Evolutionary conservation across 1,139 yeast genomes (phyloP), one percentile per base, ranked within the genome.

Genomic region (Geotrichum klebahnii): DNA sequence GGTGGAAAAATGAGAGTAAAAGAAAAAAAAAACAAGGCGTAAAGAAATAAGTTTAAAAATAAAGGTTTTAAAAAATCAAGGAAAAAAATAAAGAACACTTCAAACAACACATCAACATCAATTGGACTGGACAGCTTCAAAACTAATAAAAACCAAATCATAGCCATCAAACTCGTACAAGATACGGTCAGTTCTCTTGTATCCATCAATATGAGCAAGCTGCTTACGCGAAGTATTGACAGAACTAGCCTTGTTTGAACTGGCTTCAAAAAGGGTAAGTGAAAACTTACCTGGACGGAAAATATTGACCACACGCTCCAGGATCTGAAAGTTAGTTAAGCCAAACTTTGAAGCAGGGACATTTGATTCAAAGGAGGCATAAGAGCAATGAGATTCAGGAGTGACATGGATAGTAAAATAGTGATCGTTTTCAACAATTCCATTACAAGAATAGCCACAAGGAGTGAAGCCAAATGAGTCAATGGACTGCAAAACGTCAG

Each of bases 381-480:
- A 92, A 2, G 96, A 87, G 88, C 95, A 92, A 28, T 92, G 95
- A 17, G 75, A 67, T 67, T 92, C 97, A 0, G 98, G 98, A 0
- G 98, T 92, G 37, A 92, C 86, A 67, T 92, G 98, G 55, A 90
- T 75, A 16, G 97, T 92, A 65, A 87, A 89, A 71, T 90, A 92
- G 65, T 78, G 78, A 42, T 72, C 70, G 44, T 70, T 73, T 50
- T 78, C 72, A 47, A 85, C 68, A 43, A 88, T 72, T 24, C 94
- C 83, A 67, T 92, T 92, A 46, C 96, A 86, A 2, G 96, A 87
- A 65, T 81, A 92, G 14, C 98, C 98, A 68, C 97, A 92, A 1
- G 98, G 98, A n/a, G 86, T 74, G 67, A 92, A 92, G 28, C 95
- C 83, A 70, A 89, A 92, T 3, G 96, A 87, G 71, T 90, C 97